phyloP scores from a whole-genome alignment of 2,329 filamentous ascomycete genomes.

The Emergomyces orientalis region DNA sequence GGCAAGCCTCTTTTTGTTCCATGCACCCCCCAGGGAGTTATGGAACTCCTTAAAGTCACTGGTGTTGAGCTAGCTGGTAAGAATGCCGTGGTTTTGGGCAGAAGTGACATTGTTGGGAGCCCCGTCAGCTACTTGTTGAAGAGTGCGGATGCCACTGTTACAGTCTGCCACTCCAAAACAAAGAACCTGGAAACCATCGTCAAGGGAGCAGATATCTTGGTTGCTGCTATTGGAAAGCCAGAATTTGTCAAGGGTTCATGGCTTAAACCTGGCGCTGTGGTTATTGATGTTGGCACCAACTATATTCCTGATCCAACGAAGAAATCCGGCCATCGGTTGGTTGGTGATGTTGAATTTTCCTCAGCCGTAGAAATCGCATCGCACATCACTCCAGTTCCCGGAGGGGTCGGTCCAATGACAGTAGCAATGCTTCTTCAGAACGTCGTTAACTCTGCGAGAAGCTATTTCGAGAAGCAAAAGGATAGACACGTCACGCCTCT shows the following conservation, averaged over 20 bases:
- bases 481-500: slow-evolving; percentile 69
- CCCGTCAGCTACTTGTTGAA: slow-evolving; percentile 93
- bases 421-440: slow-evolving; percentile 97
- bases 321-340: slow-evolving; percentile 85
- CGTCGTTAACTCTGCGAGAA: slow-evolving; percentile 74
- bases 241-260: slow-evolving; percentile 89
- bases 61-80: slow-evolving; percentile 80
- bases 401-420: slow-evolving; percentile 96
- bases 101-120: slow-evolving; percentile 95
- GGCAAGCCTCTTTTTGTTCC: slow-evolving; percentile 82
- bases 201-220: slow-evolving; percentile 76
- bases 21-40: slow-evolving; percentile 94
- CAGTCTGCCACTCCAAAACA: slow-evolving; percentile 88
- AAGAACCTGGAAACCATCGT: slow-evolving; percentile 61
- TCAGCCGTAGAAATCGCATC: slow-evolving; percentile 77
- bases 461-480: slow-evolving; percentile 76
- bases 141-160: slow-evolving; percentile 93
- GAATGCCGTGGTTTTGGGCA: slow-evolving; percentile 85
- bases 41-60: slow-evolving; percentile 77
- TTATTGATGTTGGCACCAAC: slow-evolving; percentile 97
- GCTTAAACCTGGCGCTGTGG: slow-evolving; percentile 88
- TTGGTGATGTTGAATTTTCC: slow-evolving; percentile 91
- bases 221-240: slow-evolving; percentile 83
- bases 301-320: slow-evolving; percentile 80
- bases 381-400: slow-evolving; percentile 89